Conservation (phyloP, 176 grass and related monocot species). For the Zea luxurians region DNA sequence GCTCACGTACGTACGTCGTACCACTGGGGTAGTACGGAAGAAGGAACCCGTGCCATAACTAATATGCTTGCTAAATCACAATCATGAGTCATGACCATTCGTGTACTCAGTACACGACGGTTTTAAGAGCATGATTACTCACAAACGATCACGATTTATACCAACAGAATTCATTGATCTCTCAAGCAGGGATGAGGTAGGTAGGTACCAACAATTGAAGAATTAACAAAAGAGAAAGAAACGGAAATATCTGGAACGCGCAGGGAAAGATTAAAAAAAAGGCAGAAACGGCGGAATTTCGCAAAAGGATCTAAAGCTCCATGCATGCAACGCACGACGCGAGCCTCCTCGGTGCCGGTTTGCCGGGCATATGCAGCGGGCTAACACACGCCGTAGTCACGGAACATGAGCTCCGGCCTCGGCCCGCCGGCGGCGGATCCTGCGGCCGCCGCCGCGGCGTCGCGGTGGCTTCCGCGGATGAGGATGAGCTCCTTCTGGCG, state of each 20-base stretch:
- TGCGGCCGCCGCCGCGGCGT: conserved; percentile 21
- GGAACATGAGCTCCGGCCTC: conserved; percentile 76
- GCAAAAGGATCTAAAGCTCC: conserved; percentile 50
- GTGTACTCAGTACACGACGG: neutral
- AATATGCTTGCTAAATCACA: conserved; percentile 24
- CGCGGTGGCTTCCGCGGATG: conserved; percentile 60
- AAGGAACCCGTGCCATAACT: neutral
- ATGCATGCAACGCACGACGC: conserved; percentile 30
- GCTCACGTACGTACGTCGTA: neutral
- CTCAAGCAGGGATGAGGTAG: conserved; percentile 46
- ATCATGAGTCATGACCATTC: neutral
- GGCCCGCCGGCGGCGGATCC: conserved; percentile 38
- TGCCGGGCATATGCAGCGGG: neutral
- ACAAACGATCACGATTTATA: conserved; percentile 43
- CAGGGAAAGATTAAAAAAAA: conserved; percentile 12
- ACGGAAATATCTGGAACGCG: conserved; percentile 48
- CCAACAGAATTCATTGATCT: conserved; percentile 61
- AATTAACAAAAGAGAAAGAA: conserved; percentile 53
- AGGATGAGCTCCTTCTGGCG: conserved; percentile 90
- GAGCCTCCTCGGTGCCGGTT: neutral
- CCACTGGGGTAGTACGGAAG: neutral
- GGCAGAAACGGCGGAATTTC: conserved; percentile 39
- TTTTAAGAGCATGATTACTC: conserved; percentile 17
- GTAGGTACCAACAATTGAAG: conserved; percentile 50
- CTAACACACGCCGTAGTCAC: conserved; percentile 79